Evolutionary conservation across 1,139 yeast genomes (phyloP).

Genomic region (Suhomyces anneliseae): DNA sequence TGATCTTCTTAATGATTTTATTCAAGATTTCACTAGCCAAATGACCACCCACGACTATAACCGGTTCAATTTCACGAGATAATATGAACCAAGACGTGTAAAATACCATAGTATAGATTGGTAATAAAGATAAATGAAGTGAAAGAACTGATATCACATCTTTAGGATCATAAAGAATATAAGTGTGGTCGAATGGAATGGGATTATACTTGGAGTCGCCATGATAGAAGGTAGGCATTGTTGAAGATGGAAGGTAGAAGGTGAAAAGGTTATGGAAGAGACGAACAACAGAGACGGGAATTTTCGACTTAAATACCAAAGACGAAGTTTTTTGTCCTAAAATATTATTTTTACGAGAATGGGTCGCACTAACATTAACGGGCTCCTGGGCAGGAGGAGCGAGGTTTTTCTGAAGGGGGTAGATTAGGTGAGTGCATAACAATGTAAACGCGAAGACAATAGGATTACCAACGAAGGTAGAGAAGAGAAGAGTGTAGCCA

Average conservation of each 20-base stretch:
- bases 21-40: slow-evolving; percentile 73
- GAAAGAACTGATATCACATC: slow-evolving; percentile 60
- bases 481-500: no score
- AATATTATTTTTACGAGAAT: neutral
- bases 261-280: no score
- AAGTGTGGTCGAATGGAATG: slow-evolving; percentile 67
- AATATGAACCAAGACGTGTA: slow-evolving; percentile 81
- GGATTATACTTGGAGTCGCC: slow-evolving; percentile 30
- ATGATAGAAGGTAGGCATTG: slow-evolving; percentile 24
- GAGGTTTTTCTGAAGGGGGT: neutral
- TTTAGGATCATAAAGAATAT: slow-evolving; percentile 72
- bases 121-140: slow-evolving; percentile 79
- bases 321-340: no score
- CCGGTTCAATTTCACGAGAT: slow-evolving; percentile 83
- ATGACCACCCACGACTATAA: slow-evolving; percentile 84
- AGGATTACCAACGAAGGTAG: neutral
- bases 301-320: no score
- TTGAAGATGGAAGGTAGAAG: neutral
- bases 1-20: slow-evolving; percentile 59
- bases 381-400: neutral
- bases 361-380: neutral
- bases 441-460: neutral
- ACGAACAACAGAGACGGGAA: no score
- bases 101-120: slow-evolving; percentile 75
- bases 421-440: neutral